A percentile compares a stretch with the other conserved stretches of the same genome.
Conservation (phyloP, 306 rosid species). For the Lathyrus sativus region DNA sequence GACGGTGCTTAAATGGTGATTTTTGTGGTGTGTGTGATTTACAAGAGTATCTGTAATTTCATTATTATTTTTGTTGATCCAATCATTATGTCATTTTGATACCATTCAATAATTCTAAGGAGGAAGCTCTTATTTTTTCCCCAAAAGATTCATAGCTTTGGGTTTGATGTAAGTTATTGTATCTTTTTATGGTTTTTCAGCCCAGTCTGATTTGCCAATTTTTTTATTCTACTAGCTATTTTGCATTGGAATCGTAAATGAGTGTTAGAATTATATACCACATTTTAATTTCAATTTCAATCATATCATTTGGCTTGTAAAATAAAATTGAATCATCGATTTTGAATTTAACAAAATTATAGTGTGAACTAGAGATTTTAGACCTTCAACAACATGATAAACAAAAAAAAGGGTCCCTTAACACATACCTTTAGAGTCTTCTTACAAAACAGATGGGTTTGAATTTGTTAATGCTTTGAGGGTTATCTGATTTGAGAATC, state of each 20-base stretch:
- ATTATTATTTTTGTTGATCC: background rate
- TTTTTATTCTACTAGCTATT: background rate
- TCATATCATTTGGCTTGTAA: background rate
- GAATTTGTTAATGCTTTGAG: too few relatives aligned
- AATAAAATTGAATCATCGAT: background rate
- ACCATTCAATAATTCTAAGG: constrained; percentile 1
- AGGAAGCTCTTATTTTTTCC: background rate
- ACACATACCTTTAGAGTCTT: too few relatives aligned
- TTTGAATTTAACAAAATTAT: too few relatives aligned
- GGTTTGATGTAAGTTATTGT: constrained; percentile 3
- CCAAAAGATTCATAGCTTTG: background rate
- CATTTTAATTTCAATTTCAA: constrained; percentile 7
- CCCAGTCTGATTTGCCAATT: too few relatives aligned
- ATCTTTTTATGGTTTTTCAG: background rate
- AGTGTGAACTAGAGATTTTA: too few relatives aligned
- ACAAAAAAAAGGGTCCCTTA: too few relatives aligned
- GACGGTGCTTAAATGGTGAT: background rate
- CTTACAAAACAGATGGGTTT: too few relatives aligned
- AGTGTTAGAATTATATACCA: background rate
- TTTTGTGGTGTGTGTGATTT: background rate
- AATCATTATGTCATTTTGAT: background rate
- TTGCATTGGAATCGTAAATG: background rate
- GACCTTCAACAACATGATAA: too few relatives aligned
- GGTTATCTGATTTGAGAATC: too few relatives aligned
- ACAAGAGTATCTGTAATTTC: background rate